Conservation (phyloP, 345 rosid genomes). For the Populus tremula region DNA sequence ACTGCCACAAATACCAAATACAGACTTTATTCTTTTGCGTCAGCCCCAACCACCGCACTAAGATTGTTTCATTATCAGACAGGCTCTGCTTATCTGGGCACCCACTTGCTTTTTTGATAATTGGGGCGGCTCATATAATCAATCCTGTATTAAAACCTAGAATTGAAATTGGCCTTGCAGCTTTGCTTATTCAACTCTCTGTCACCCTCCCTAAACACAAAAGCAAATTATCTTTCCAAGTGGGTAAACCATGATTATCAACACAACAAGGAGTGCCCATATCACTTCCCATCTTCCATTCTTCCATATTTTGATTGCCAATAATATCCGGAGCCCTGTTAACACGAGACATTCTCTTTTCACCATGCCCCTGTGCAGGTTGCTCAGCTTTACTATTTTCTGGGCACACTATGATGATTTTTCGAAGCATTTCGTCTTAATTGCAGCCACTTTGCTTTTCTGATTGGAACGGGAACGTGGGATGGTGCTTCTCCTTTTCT, state of each 20-base stretch:
- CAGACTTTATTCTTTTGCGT: slow-evolving; percentile 43
- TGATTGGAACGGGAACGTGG: neutral
- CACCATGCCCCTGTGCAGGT: slow-evolving; percentile 13
- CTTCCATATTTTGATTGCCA: neutral
- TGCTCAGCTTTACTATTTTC: slow-evolving; percentile 11
- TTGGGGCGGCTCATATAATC: neutral
- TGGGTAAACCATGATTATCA: no score
- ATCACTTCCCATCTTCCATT: neutral
- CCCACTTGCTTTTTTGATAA: slow-evolving; percentile 11
- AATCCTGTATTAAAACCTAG: neutral
- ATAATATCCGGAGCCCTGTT: slow-evolving; percentile 21
- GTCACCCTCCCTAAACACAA: no score
- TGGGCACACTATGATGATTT: neutral
- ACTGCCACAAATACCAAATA: neutral
- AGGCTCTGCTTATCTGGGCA: slow-evolving; percentile 10
- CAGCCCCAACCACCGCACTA: slow-evolving; percentile 81
- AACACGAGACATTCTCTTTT: slow-evolving; percentile 26
- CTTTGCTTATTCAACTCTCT: no score
- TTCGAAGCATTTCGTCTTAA: neutral
- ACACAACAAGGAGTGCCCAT: slow-evolving; percentile 2
- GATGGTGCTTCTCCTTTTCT: neutral
- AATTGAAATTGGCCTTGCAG: neutral
- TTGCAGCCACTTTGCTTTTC: neutral
- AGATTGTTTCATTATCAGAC: slow-evolving; percentile 59
- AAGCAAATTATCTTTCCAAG: neutral